These are phyloP conservation scores for Fusarium sp. DNA, from an alignment of 2,329 filamentous ascomycete genomes.

Conservation along the genomic window DNA sequence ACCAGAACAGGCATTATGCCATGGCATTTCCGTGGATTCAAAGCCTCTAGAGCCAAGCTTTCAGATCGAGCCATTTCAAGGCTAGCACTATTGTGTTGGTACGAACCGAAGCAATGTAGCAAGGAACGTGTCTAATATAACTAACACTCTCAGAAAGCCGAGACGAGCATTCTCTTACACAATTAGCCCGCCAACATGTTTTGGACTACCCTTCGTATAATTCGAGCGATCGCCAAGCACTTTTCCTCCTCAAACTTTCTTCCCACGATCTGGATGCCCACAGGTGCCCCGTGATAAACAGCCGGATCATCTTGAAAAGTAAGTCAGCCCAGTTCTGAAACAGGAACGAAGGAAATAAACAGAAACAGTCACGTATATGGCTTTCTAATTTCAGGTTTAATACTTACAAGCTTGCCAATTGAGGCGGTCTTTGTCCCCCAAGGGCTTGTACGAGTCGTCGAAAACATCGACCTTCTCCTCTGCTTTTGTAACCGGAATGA, in stretches of 20 bases:
- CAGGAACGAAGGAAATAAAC: background rate
- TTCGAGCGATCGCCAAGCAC: slow-evolving; percentile 13
- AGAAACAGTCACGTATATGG: too few relatives aligned
- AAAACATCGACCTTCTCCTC: slow-evolving; percentile 61
- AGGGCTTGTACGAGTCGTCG: slow-evolving; percentile 51
- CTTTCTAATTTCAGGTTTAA: too few relatives aligned
- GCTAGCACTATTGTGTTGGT: too few relatives aligned
- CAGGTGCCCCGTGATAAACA: slow-evolving; percentile 21
- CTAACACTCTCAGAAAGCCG: too few relatives aligned
- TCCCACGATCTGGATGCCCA: slow-evolving; percentile 27
- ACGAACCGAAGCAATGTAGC: too few relatives aligned
- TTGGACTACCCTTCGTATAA: background rate
- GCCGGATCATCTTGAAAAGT: slow-evolving; percentile 11
- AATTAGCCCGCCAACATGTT: too few relatives aligned
- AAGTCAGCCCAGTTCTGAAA: background rate
- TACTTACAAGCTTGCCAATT: slow-evolving; percentile 61
- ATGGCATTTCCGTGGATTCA: too few relatives aligned
- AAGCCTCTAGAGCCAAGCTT: too few relatives aligned
- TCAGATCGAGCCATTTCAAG: too few relatives aligned
- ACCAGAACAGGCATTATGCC: too few relatives aligned
- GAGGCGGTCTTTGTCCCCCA: slow-evolving; percentile 55
- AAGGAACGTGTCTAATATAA: too few relatives aligned
- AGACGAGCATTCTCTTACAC: too few relatives aligned
- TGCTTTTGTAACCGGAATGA: slow-evolving; percentile 65
- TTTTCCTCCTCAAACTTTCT: slow-evolving; percentile 39